Conservation (phyloP, 768 basidiomycete species). For the Xerocomellus intermedius region DNA sequence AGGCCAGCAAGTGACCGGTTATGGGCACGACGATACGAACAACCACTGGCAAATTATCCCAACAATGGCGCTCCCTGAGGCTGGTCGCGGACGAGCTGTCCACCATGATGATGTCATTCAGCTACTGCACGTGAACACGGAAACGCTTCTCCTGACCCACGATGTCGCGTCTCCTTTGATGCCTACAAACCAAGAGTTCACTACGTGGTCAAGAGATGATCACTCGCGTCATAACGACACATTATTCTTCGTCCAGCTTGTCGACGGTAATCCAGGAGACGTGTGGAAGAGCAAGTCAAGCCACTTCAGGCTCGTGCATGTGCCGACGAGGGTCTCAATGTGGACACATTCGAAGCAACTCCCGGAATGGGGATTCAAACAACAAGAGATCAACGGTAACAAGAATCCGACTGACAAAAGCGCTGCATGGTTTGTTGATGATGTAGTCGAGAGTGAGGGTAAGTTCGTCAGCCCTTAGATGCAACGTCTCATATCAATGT, state of each 20-base stretch:
- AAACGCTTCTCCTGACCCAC: slow-evolving; percentile 84
- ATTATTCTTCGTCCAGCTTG: slow-evolving; percentile 74
- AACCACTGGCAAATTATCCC: slow-evolving; percentile 96
- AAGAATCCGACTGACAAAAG: slow-evolving; percentile 83
- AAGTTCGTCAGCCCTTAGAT: slow-evolving; percentile 27
- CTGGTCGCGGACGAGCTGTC: slow-evolving; percentile 89
- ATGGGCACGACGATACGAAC: slow-evolving; percentile 91
- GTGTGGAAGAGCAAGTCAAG: slow-evolving; percentile 93
- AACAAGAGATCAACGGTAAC: slow-evolving; percentile 97
- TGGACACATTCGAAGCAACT: slow-evolving; percentile 87
- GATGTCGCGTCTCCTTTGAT: slow-evolving; percentile 96
- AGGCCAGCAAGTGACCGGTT: slow-evolving; percentile 97
- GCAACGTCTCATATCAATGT: slow-evolving; percentile 7
- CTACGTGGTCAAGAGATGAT: slow-evolving; percentile 84
- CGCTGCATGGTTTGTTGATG: slow-evolving; percentile 87
- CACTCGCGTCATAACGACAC: slow-evolving; percentile 82
- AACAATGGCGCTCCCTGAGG: slow-evolving; percentile 91
- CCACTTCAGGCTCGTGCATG: slow-evolving; percentile 87
- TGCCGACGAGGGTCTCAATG: slow-evolving; percentile 86
- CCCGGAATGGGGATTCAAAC: slow-evolving; percentile 96
- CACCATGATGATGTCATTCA: slow-evolving; percentile 88
- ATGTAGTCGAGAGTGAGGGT: slow-evolving; percentile 75
- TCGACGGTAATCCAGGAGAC: slow-evolving; percentile 73
- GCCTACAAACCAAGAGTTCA: slow-evolving; percentile 99
- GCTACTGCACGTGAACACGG: slow-evolving; percentile 82